Percentiles rank a stretch among this genome's conserved stretches.
These are phyloP conservation scores for Paramecium tetraurelia DNA, from an alignment of 73 alveolate species.

Conservation along the genomic window DNA sequence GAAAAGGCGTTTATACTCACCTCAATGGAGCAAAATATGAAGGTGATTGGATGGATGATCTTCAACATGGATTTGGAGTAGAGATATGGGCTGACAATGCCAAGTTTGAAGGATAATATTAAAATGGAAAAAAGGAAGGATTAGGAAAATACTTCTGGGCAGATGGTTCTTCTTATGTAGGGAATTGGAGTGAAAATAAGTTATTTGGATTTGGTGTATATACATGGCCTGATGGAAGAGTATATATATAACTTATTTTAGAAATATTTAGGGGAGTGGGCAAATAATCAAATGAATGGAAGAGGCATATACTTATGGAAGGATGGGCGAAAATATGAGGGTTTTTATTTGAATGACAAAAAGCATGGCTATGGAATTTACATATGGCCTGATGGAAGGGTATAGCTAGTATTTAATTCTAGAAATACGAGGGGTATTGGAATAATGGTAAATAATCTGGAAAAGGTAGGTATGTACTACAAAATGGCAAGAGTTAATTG, in stretches of 20 bases:
- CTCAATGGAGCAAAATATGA: conserved; percentile 63
- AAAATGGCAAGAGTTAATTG: conserved; percentile 21
- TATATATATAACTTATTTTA: not conserved
- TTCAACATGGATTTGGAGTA: conserved; percentile 70
- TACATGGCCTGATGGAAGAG: conserved; percentile 70
- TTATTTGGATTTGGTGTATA: conserved; percentile 77
- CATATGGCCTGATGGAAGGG: conserved; percentile 86
- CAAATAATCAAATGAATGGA: conserved; percentile 72
- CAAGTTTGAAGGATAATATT: conserved; percentile 72
- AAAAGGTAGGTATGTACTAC: conserved; percentile 19
- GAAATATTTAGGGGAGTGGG: conserved; percentile 57
- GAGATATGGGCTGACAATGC: conserved; percentile 77
- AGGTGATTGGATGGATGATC: conserved; percentile 72
- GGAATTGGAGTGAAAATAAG: conserved; percentile 76
- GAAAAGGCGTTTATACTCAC: conserved; percentile 61
- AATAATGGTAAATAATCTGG: conserved; percentile 60
- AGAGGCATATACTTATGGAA: conserved; percentile 71
- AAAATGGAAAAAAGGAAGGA: conserved; percentile 76
- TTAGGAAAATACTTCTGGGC: conserved; percentile 74
- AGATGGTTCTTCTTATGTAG: conserved; percentile 71
- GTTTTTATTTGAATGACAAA: conserved; percentile 70
- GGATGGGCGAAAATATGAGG: conserved; percentile 75
- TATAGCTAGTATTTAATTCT: not conserved
- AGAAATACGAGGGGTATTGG: conserved; percentile 63
- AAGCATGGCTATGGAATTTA: conserved; percentile 78